phyloP scores from a whole-genome alignment of 2,329 filamentous ascomycete genomes.

The Ophiosphaerella herpotricha region DNA sequence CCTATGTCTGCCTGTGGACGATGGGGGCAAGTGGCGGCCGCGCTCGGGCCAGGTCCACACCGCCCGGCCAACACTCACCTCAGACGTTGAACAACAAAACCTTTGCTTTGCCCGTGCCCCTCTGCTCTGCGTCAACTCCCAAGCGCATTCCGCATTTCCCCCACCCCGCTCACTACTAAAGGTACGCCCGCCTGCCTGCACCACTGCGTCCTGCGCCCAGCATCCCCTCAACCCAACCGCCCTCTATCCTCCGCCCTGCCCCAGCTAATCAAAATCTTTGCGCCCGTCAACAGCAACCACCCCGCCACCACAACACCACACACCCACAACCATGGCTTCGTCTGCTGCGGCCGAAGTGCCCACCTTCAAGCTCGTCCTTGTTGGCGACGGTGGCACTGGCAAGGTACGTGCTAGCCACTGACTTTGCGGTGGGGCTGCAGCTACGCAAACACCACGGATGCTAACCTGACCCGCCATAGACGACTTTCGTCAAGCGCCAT shows the following conservation, averaged over 20 bases:
- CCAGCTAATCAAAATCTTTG: constrained; percentile 16
- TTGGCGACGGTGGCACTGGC: constrained; percentile 98
- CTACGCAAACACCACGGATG: constrained; percentile 1
- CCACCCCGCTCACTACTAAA: constrained; percentile 30
- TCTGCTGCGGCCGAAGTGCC: constrained; percentile 62
- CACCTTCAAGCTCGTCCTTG: constrained; percentile 99
- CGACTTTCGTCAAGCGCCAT: constrained; percentile 99
- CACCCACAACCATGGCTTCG: constrained; percentile 59
- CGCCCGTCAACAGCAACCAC: constrained; percentile 19
- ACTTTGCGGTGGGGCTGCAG: neutral
- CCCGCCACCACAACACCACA: constrained; percentile 35
- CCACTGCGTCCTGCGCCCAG: constrained; percentile 12
- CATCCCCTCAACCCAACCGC: constrained; percentile 21
- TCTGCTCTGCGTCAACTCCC: constrained; percentile 28
- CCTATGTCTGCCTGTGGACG: constrained; percentile 21
- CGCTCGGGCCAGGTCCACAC: constrained; percentile 24
- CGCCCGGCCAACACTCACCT: constrained; percentile 35
- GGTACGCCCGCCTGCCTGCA: constrained; percentile 20
- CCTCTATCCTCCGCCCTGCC: constrained; percentile 26
- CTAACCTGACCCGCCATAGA: constrained; percentile 61
- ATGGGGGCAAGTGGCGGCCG: constrained; percentile 18
- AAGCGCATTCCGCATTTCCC: constrained; percentile 25
- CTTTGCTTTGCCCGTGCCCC: constrained; percentile 34
- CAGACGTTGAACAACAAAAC: constrained; percentile 37
- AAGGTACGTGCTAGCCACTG: constrained; percentile 70